Percentiles rank a stretch among this genome's conserved stretches.
These are phyloP conservation scores for Moesziomyces aphidis DNA, from an alignment of 1,284 basidiomycete species.

Conservation along the genomic window DNA sequence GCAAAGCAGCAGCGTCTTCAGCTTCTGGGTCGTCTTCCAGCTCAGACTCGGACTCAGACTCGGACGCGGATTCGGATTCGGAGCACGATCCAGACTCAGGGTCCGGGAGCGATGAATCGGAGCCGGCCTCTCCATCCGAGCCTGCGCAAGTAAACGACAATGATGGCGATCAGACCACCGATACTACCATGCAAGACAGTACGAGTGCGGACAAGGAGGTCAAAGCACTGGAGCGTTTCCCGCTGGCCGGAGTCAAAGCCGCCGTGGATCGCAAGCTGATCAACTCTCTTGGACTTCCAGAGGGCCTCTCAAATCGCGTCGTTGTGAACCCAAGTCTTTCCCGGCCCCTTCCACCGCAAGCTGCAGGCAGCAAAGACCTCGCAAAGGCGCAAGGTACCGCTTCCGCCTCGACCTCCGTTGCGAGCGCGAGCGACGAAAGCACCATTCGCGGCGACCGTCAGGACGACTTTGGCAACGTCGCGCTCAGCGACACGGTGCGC, in stretches of 20 bases:
- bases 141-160: neutral
- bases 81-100: conserved; percentile 7
- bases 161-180: neutral
- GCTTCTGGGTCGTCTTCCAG: too few relatives aligned
- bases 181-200: neutral
- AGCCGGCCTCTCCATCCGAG: conserved; percentile 8
- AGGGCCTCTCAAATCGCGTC: conserved; percentile 50
- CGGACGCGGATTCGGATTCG: conserved; percentile 9
- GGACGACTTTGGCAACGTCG: conserved; percentile 33
- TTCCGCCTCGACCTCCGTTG: neutral
- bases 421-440: conserved; percentile 13
- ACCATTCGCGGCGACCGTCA: conserved; percentile 4
- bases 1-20: neutral
- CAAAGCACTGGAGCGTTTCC: conserved; percentile 32
- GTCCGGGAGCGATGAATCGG: conserved; percentile 1
- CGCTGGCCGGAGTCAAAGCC: conserved; percentile 40
- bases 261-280: conserved; percentile 47
- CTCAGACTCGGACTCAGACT: conserved; percentile 6
- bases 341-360: conserved; percentile 23
- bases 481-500: conserved; percentile 43
- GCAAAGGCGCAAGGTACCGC: neutral
- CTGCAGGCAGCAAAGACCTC: conserved; percentile 9
- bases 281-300: conserved; percentile 56
- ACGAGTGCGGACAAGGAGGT: conserved; percentile 6
- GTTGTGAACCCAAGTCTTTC: conserved; percentile 51